phyloP scores from a whole-genome alignment of 495 filamentous ascomycete species.

The Daldinia loculata region DNA sequence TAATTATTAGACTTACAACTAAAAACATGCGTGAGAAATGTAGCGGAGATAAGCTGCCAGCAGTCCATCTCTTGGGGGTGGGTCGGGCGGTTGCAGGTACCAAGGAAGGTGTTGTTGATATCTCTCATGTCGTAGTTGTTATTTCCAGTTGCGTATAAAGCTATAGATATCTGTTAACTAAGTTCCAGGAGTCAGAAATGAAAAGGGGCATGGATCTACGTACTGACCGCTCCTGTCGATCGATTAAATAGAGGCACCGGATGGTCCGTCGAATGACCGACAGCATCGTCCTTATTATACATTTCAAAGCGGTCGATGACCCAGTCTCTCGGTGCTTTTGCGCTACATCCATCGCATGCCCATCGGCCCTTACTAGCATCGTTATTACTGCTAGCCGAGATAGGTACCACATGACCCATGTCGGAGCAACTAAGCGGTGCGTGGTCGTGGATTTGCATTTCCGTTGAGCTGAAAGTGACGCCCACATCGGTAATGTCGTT shows the following conservation, averaged over 20 bases:
- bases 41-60: constrained; percentile 31
- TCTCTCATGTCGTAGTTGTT: constrained; percentile 36
- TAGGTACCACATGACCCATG: constrained; percentile 23
- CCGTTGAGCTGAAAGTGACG: constrained; percentile 23
- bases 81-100: constrained; percentile 29
- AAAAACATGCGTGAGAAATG: constrained; percentile 34
- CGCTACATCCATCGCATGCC: constrained; percentile 38
- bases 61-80: constrained; percentile 38
- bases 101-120: constrained; percentile 38
- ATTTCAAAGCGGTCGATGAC: constrained; percentile 34
- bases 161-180: constrained; percentile 19
- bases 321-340: constrained; percentile 30
- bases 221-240: constrained; percentile 39
- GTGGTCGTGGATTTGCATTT: constrained; percentile 30
- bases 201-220: neutral
- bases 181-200: neutral
- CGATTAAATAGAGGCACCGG: constrained; percentile 30
- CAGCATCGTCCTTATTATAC: constrained; percentile 30
- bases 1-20: constrained; percentile 27
- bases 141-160: constrained; percentile 27
- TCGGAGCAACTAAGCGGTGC: constrained; percentile 35
- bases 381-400: constrained; percentile 30
- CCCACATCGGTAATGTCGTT: constrained; percentile 38
- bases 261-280: constrained; percentile 26
- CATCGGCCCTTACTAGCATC: constrained; percentile 38